Conservation (phyloP, 176 grass and related monocot genomes). For the Alloteropsis semialata region DNA sequence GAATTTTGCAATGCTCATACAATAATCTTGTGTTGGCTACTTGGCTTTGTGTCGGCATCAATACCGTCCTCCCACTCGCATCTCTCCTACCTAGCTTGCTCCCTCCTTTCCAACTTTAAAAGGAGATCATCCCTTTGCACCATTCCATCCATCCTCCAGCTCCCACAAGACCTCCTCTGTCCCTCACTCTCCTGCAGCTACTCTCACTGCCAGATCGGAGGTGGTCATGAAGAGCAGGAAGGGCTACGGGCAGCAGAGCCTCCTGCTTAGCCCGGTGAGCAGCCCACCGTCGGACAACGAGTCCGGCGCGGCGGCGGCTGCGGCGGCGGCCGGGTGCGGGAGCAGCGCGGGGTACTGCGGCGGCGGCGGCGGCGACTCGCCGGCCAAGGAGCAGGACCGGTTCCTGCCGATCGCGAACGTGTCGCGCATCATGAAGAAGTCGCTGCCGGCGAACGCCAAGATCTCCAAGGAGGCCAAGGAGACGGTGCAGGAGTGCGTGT, state of each 20-base stretch:
- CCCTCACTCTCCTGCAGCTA: background rate
- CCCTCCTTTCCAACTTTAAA: conserved; percentile 46
- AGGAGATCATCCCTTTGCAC: background rate
- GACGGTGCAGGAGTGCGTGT: conserved; percentile 98
- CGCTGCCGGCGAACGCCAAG: conserved; percentile 88
- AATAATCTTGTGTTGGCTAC: conserved; percentile 5
- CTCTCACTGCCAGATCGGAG: background rate
- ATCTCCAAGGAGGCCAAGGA: conserved; percentile 93
- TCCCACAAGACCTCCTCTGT: background rate
- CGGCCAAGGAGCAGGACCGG: conserved; percentile 77
- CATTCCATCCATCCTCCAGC: background rate
- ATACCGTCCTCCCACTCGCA: conserved; percentile 36
- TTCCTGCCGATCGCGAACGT: conserved; percentile 97
- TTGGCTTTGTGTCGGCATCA: conserved; percentile 44
- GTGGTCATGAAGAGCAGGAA: conserved; percentile 63
- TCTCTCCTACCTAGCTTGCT: conserved; percentile 9
- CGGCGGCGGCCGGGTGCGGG: background rate
- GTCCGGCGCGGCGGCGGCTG: conserved; percentile 32
- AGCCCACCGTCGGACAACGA: conserved; percentile 73
- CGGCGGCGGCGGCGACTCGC: conserved; percentile 41
- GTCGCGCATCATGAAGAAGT: conserved; percentile 87
- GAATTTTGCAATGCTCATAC: background rate
- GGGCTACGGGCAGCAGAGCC: conserved; percentile 40
- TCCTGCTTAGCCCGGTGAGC: conserved; percentile 52
- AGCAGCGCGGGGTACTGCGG: conserved; percentile 25